A percentile compares a stretch with the other conserved stretches of the same genome.
Conservation (phyloP, 225 moss, liverwort and hornwort genomes). For the Antitrichia curtipendula region DNA sequence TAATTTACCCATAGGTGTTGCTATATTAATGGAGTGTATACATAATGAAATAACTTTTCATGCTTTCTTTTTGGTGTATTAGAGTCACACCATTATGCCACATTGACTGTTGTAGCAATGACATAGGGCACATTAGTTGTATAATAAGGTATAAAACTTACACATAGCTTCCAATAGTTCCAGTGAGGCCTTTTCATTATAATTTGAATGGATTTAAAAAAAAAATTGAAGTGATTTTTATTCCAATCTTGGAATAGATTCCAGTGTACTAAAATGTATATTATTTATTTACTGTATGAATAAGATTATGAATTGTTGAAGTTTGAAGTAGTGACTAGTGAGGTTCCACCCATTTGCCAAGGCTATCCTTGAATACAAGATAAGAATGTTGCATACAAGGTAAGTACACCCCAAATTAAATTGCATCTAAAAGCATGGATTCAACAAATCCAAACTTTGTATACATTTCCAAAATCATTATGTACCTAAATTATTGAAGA, state of each 20-base stretch:
- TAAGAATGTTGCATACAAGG: background rate
- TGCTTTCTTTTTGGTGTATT: background rate
- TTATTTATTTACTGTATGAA: too few relatives aligned
- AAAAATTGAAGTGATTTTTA: too few relatives aligned
- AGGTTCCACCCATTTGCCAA: too few relatives aligned
- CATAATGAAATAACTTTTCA: background rate
- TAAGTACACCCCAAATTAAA: fast-evolving
- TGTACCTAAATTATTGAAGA: background rate
- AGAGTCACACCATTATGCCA: too few relatives aligned
- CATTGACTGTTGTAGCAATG: fast-evolving
- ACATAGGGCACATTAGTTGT: background rate
- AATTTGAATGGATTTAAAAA: background rate
- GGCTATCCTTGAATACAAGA: too few relatives aligned
- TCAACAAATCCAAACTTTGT: background rate
- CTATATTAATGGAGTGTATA: background rate
- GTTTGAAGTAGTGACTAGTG: background rate
- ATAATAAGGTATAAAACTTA: too few relatives aligned
- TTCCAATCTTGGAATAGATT: background rate
- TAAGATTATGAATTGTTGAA: background rate
- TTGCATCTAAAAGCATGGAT: background rate
- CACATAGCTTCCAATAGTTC: background rate
- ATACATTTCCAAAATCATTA: background rate
- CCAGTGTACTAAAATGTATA: too few relatives aligned
- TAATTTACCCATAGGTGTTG: background rate
- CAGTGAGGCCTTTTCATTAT: too few relatives aligned